Conservation (phyloP, 441 rosid species). For the Breynia disticha region DNA sequence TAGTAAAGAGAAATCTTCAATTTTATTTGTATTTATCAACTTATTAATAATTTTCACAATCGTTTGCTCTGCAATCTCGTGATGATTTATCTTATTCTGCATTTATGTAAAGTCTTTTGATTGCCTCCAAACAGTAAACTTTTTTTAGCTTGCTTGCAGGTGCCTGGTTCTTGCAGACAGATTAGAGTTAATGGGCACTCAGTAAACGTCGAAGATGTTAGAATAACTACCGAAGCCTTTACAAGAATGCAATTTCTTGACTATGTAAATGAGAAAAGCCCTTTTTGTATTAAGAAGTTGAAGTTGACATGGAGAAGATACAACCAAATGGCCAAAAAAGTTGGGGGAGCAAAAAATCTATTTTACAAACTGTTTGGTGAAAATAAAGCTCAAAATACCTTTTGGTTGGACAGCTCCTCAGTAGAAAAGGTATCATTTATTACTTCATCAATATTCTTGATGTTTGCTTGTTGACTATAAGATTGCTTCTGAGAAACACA, state of each 20-base stretch:
- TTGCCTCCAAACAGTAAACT: conserved; percentile 50
- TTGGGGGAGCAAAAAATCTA: conserved; percentile 77
- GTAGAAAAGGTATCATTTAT: conserved; percentile 55
- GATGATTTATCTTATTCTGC: conserved; percentile 4
- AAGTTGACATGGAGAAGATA: conserved; percentile 80
- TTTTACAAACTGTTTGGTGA: conserved; percentile 57
- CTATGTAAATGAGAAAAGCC: conserved; percentile 20
- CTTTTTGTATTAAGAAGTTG: conserved; percentile 32
- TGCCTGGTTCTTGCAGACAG: conserved; percentile 33
- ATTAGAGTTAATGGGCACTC: conserved; percentile 30
- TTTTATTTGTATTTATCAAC: too few relatives aligned
- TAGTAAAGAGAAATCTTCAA: too few relatives aligned
- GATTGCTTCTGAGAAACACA: too few relatives aligned
- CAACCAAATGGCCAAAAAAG: conserved; percentile 41
- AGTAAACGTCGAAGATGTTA: conserved; percentile 21
- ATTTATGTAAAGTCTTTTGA: conserved; percentile 11
- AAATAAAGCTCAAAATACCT: conserved; percentile 49
- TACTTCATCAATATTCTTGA: not conserved
- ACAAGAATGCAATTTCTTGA: conserved; percentile 18
- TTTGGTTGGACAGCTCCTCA: conserved; percentile 97
- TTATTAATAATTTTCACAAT: too few relatives aligned
- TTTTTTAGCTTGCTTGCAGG: conserved; percentile 75
- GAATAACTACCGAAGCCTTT: conserved; percentile 24
- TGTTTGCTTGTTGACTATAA: not conserved
- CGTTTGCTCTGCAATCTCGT: too few relatives aligned